phyloP scores from a whole-genome alignment of 257 asterid species.

The Marsdenia floribunda region DNA sequence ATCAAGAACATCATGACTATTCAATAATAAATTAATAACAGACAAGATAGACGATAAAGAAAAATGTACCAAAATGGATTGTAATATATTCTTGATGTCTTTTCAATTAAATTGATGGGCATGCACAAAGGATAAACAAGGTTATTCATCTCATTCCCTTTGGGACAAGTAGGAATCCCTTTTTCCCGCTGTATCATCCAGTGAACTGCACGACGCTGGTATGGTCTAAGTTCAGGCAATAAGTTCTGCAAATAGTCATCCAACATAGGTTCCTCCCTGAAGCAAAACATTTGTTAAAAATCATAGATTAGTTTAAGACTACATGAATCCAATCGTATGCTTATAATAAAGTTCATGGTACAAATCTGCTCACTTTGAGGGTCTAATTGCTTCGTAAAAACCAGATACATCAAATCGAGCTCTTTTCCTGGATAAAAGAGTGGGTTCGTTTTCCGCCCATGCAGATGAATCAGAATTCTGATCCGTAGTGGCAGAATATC shows the following conservation, averaged over 20 bases:
- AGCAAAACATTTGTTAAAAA: conserved; percentile 16
- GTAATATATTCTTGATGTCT: conserved; percentile 65
- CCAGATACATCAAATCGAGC: conserved; percentile 63
- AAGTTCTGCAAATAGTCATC: conserved; percentile 61
- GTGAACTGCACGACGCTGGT: conserved; percentile 93
- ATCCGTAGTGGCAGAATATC: conserved; percentile 28
- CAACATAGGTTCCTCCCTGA: conserved; percentile 77
- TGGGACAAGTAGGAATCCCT: conserved; percentile 36
- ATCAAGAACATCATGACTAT: neutral
- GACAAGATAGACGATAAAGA: conserved; percentile 12
- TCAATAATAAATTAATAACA: neutral
- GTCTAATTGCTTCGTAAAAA: conserved; percentile 94
- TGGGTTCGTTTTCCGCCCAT: conserved; percentile 28
- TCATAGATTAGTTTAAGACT: conserved; percentile 14
- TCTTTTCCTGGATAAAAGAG: conserved; percentile 31
- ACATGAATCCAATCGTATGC: neutral
- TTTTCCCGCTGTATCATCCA: conserved; percentile 97
- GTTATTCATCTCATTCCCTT: conserved; percentile 40
- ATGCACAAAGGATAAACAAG: conserved; percentile 68
- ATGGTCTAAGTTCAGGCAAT: conserved; percentile 91
- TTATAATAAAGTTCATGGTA: neutral
- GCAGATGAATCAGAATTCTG: conserved; percentile 33
- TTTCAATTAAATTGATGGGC: conserved; percentile 63
- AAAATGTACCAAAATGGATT: conserved; percentile 85
- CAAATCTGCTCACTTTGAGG: conserved; percentile 66